These are phyloP conservation scores for Lojkania enalia DNA, from an alignment of 2,329 filamentous ascomycete genomes.

Conservation along the genomic window DNA sequence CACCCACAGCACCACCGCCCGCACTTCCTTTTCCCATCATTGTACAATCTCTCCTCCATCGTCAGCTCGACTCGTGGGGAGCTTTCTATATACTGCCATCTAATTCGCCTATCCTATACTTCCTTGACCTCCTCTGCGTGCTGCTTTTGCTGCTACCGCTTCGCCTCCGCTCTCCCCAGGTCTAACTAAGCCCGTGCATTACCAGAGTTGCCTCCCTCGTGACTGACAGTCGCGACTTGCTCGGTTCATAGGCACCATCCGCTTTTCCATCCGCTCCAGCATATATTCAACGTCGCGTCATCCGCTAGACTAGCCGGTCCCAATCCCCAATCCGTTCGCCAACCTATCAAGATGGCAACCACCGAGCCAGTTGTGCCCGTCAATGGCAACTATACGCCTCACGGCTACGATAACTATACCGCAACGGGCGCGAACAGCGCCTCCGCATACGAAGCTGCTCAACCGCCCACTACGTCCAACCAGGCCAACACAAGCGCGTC, in stretches of 20 bases:
- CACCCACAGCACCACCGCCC: constrained; percentile 3
- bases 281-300: constrained; percentile 1
- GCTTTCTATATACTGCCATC: constrained; percentile 19
- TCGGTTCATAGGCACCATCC: neutral
- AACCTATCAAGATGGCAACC: constrained; percentile 35
- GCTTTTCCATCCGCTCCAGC: neutral
- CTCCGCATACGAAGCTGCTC: constrained; percentile 30
- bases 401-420: constrained; percentile 47
- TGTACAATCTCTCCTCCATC: constrained; percentile 14
- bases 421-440: constrained; percentile 28
- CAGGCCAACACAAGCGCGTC: constrained; percentile 33
- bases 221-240: constrained; percentile 3
- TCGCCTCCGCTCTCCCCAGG: neutral
- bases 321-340: constrained; percentile 1
- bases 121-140: constrained; percentile 2
- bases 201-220: neutral
- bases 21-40: constrained; percentile 8
- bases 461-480: constrained; percentile 28
- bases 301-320: neutral
- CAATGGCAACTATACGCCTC: constrained; percentile 54
- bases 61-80: constrained; percentile 16
- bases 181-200: constrained; percentile 6
- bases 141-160: neutral
- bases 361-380: constrained; percentile 43
- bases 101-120: constrained; percentile 12